Evolutionary conservation across 2,329 filamentous ascomycete genomes (phyloP), one percentile per base, ranked within the genome.

Genomic region (Mycosphaerella arachidis): DNA sequence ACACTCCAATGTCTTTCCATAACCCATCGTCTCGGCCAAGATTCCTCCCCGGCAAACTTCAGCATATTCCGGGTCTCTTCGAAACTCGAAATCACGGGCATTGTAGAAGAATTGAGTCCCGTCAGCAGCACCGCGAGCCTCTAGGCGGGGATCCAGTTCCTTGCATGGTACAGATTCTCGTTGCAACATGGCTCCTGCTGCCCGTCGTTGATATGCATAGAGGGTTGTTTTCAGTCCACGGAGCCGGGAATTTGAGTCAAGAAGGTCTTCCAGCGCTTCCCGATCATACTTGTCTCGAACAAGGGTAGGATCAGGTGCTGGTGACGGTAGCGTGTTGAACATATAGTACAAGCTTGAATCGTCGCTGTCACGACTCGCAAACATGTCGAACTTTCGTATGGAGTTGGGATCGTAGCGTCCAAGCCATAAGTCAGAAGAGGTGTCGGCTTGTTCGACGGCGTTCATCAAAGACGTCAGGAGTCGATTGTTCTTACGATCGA

Each of bases 1-100:
- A 64, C 89, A 93, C 10, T 97, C 96, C 29, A 97, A 76, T 0
- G 93, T 97, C 77, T 97, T 97, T 0, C 93, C 92, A 51, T 76
- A 57, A 6, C 88, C 88, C 89, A 92, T 92, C 64, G 90, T 87
- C 70, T 94, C 90, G 0, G 89, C 89, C 13, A 92, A 76, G 13
- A 93, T 88, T 2, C 92, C 93, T 35, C 92, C 92, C 59, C 82
- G 81, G 5, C 87, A 83, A 29, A 85, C 82, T 48, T 94, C 91
- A 66, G 93, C 96, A 60, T 84, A 83, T 2, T 83, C 81, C 10
- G 89, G 86, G n/a, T 88, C 83, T 37, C 79, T 79, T 0, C 90
- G 72, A 52, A 91, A 82, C 0, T 79, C 78, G 0, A 85, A 84
- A 16, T 84, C 82, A 48, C 87, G 82, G 5, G 83, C 78, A 62